Percentiles rank a stretch among this genome's conserved stretches.
Conservation (phyloP, 2,329 filamentous ascomycete species). For the Pleoardoris graminearum region DNA sequence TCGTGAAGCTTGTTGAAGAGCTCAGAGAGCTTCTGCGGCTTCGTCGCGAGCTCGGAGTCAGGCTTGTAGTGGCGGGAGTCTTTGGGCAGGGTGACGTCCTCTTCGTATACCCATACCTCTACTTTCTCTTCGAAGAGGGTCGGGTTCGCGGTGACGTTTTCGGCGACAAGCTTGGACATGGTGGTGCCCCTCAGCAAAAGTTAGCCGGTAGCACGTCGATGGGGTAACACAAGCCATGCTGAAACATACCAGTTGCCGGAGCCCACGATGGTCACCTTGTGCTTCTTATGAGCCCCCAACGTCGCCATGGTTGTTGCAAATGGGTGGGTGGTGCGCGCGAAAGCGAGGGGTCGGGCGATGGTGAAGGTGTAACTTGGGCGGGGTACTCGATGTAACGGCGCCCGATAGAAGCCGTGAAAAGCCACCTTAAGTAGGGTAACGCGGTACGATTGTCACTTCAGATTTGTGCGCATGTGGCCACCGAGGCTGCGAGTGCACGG, state of each 20-base stretch:
- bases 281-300: slow-evolving; percentile 65
- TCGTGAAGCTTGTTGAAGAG: slow-evolving; percentile 93
- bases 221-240: background rate
- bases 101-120: slow-evolving; percentile 99
- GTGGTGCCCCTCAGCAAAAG: slow-evolving; percentile 79
- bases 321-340: slow-evolving; percentile 9
- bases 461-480: slow-evolving; percentile 11
- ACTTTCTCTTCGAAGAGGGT: slow-evolving; percentile 85
- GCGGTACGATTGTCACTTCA: slow-evolving; percentile 14
- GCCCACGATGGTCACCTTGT: slow-evolving; percentile 92
- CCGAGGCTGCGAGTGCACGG: slow-evolving; percentile 27
- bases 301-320: slow-evolving; percentile 50
- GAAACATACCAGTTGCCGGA: slow-evolving; percentile 86
- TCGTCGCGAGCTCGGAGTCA: slow-evolving; percentile 59
- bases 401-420: slow-evolving; percentile 18
- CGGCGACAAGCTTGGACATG: slow-evolving; percentile 94
- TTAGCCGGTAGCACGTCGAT: background rate
- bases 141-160: slow-evolving; percentile 79
- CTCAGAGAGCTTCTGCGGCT: slow-evolving; percentile 82
- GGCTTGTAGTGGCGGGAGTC: slow-evolving; percentile 73
- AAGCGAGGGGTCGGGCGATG: background rate
- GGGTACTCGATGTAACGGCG: slow-evolving; percentile 14
- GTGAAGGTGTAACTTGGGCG: background rate
- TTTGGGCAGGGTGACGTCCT: slow-evolving; percentile 75
- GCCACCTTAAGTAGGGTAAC: slow-evolving; percentile 33